Base-by-base conservation (phyloP, 2,329 filamentous ascomycete species). In the Penicillium sp. region DNA sequence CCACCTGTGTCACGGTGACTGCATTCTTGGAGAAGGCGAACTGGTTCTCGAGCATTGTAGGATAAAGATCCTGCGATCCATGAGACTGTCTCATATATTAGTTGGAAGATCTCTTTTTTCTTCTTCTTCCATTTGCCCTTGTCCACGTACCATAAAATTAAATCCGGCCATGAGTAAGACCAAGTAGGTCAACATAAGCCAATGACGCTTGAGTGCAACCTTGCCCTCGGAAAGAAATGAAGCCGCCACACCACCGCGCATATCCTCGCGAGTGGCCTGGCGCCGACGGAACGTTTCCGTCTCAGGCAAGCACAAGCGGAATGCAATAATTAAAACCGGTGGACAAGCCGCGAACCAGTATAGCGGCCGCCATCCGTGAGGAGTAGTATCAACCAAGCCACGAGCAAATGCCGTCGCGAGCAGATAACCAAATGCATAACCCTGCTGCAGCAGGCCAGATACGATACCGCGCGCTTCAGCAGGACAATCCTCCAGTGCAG, bases 291-390 rank as follows among this genome's bases (percentile, higher is more conserved):
- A 93, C 1, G 80, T 75, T 30, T 83, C 67, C 0, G 87, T 94
- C 67, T 95, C 88, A 4, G 85, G 84, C 1, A 95, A 73, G 59
- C 75, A 78, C 14, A 90, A 68, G 22, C 88, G 82, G 71, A 84
- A 87, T 37, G 79, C 55, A 56, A 94, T 94, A 64, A 94, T 82
- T 20, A 94, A 62, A 2, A 88, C 73, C 0, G 88, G 88, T 0
- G 85, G 85, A 25, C 81, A 76, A 4, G 87, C 85, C 9, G 82
- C 87, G 61, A 94, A 94, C 87, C 88, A 95, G 70, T 81, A 94
- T 0, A 94, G 70, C 0, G 87, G 85, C 6, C 88, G 74, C 88
- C 88, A 95, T 35, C 75, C 80, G 57, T 93, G 82, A 1, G 78
- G 62, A 0, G 86, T 90, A 1, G 86, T 92, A 61, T 84, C 69